Conservation (phyloP, 306 rosid species). For the Medicago arabica region DNA sequence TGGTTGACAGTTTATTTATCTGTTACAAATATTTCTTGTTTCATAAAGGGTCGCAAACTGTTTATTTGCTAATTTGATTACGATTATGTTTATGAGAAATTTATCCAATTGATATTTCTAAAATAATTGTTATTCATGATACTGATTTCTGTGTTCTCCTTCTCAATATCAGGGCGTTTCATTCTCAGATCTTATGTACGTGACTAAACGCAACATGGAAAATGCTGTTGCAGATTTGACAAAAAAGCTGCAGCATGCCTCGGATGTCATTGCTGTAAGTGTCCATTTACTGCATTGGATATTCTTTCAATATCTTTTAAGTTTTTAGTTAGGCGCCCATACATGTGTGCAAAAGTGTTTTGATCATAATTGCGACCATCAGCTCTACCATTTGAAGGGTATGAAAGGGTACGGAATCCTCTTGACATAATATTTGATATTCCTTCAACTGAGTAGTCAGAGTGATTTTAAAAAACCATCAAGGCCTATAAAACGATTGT, state of each 20-base stretch:
- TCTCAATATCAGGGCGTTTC: conserved; percentile 70
- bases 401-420: neutral
- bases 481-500: too few species aligned
- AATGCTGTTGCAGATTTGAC: conserved; percentile 85
- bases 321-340: conserved; percentile 23
- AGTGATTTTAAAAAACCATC: too few species aligned
- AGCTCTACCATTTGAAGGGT: conserved; percentile 10
- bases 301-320: conserved; percentile 21
- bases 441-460: neutral
- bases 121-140: conserved; percentile 3
- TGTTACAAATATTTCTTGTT: conserved; percentile 11
- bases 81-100: conserved; percentile 19
- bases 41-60: conserved; percentile 5
- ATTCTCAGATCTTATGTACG: conserved; percentile 93
- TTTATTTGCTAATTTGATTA: conserved; percentile 5
- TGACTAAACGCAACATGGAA: conserved; percentile 87
- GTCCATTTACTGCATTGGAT: conserved; percentile 21
- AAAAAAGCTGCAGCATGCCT: conserved; percentile 81
- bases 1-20: conserved; percentile 13
- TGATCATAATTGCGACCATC: neutral
- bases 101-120: conserved; percentile 12
- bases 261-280: conserved; percentile 90
- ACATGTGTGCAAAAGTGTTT: conserved; percentile 5
- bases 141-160: conserved; percentile 16
- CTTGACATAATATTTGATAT: conserved; percentile 10